Evolutionary conservation across 331 rosid species (phyloP).

Genomic region (Arachis monticola): DNA sequence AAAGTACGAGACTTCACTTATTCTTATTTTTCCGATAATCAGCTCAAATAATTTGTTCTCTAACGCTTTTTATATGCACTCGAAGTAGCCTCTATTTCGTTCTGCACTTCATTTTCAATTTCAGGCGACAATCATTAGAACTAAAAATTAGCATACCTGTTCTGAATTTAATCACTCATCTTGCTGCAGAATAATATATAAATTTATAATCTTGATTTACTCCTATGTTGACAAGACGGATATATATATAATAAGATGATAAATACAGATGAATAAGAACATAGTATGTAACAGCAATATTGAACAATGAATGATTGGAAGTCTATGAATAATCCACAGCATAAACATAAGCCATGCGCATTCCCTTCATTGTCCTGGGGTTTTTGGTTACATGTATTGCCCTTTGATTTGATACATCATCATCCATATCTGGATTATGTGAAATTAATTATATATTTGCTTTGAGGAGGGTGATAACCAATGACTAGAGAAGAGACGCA

Average conservation of each 20-base stretch:
- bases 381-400: slow-evolving; percentile 45
- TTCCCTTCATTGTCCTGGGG: slow-evolving; percentile 38
- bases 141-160: slow-evolving; percentile 8
- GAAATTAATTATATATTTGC: slow-evolving; percentile 33
- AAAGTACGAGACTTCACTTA: slow-evolving; percentile 29
- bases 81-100: not conserved
- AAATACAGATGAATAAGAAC: no score
- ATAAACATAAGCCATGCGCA: slow-evolving; percentile 43
- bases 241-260: no score
- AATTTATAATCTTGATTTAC: no score
- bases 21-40: slow-evolving; percentile 31
- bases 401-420: slow-evolving; percentile 8
- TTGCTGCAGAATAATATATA: no score
- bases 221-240: no score
- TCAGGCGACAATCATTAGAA: not conserved
- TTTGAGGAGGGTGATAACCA: slow-evolving; percentile 18
- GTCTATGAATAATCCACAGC: slow-evolving; percentile 15
- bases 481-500: slow-evolving; percentile 4
- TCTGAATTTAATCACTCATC: slow-evolving; percentile 20
- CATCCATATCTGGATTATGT: slow-evolving; percentile 43
- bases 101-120: no score
- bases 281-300: no score
- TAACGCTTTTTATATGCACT: slow-evolving; percentile 2
- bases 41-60: slow-evolving; percentile 9
- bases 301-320: no score